Base-by-base conservation (phyloP, 352 stramenopile species). In the Elongisporangium anandrum region DNA sequence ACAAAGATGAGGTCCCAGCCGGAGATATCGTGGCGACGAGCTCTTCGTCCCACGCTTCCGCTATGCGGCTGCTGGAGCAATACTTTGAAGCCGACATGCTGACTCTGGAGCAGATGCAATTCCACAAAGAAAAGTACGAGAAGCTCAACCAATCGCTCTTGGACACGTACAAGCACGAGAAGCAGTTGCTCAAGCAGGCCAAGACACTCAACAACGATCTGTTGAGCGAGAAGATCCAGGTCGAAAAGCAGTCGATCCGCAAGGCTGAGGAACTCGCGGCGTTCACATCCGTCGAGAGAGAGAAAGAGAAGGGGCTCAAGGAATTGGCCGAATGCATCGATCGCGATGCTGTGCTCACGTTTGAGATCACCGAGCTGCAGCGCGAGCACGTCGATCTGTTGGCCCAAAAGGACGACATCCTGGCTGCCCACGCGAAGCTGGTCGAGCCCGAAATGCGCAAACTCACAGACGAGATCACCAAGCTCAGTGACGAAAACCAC, bases 351-450 rank as follows among this genome's bases (percentile, higher is more conserved):
- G 77, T 93, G 38, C 67, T 96, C 19, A 87, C 84, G 26, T 95
- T 96, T 50, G 88, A 97, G 66, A 78, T 95, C 57, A 90, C 81
- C 0, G 88, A 97, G 64, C 64, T 95, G 12, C 84, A 96, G 68
- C 81, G 81, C 34, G 85, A 94, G 61, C 76, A 86, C 51, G 84
- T 80, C 0, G 87, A 96, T 26, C 49, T 94, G 5, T 50, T 88
- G 13, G 72, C 63, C 8, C 67, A 91, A 24, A 90, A 95, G 26
- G 84, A 94, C 52, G 76, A 76, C 0, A 91, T 96, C 58, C 53
- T 88, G 51, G 67, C 68, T 23, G 87, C 90, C 7, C 91, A 97
- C 50, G 82, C 77, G 15, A 77, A 92, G 56, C 71, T 94, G 7
- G 79, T 97, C 23, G 86, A 96, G 55, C 90, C 90, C 0, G 90